These are phyloP conservation scores for Neurospora tetrasperma DNA, from an alignment of 495 filamentous ascomycete species.

Conservation along the genomic window DNA sequence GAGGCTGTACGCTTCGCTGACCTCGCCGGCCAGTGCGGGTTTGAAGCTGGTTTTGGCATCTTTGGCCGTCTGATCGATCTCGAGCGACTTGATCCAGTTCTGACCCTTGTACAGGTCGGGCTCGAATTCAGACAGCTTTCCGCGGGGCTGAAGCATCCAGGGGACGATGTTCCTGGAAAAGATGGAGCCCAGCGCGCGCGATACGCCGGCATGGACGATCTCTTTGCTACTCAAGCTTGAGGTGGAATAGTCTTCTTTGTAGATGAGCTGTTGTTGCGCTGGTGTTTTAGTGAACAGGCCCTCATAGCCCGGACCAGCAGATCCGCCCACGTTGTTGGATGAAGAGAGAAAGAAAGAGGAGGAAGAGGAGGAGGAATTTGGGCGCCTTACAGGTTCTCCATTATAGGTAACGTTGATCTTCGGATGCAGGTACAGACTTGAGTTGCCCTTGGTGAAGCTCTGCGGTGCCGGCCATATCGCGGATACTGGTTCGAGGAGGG, in stretches of 20 bases:
- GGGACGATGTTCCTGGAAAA: constrained; percentile 57
- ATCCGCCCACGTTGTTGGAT: background rate
- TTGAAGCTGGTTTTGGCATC: constrained; percentile 47
- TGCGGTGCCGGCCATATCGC: constrained; percentile 54
- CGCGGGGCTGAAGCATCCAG: constrained; percentile 61
- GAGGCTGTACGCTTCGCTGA: constrained; percentile 67
- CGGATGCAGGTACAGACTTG: constrained; percentile 45
- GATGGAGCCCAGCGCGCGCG: constrained; percentile 38
- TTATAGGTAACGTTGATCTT: constrained; percentile 46
- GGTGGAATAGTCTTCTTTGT: constrained; percentile 31
- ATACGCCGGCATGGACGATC: constrained; percentile 39
- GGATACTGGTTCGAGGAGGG: constrained; percentile 20
- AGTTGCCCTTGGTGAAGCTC: constrained; percentile 40
- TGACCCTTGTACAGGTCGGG: constrained; percentile 36
- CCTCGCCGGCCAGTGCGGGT: constrained; percentile 43
- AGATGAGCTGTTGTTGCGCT: constrained; percentile 30
- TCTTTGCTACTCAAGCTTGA: constrained; percentile 31
- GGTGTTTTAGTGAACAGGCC: constrained; percentile 17
- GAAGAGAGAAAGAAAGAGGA: constrained; percentile 4
- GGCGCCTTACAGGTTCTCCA: constrained; percentile 39
- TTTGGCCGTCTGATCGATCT: constrained; percentile 45
- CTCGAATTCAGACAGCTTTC: constrained; percentile 45
- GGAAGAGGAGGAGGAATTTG: constrained; percentile 7
- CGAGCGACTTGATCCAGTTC: constrained; percentile 42
- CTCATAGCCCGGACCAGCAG: constrained; percentile 1